Evolutionary conservation across 768 basidiomycete species (phyloP), one percentile per base, ranked within the genome.

Genomic region (Chalciporus sphaerocephalus): DNA sequence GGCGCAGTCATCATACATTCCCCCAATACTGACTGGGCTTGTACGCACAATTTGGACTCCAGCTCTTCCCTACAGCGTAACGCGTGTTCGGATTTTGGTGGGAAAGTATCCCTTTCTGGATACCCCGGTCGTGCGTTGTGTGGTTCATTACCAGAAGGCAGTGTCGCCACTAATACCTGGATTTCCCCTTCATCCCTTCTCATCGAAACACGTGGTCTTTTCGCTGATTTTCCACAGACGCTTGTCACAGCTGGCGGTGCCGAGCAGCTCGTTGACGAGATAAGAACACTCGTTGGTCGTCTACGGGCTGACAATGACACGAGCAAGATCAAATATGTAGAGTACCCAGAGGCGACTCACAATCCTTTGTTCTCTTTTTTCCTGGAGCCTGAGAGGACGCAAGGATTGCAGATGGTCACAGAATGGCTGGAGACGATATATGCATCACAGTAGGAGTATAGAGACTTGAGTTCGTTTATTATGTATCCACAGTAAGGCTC

Each of bases 381-480:
- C 47, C 55, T 55, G n/a, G 62, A 66, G 44, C 66, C 66, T 6
- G 66, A 66, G 45, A 53, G 56, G 40, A 52, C 58, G n/a, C 39
- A 61, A 28, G 55, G 54, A 5, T 36, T 61, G 16, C 39, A 38
- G 30, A 47, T 44, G 34, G 25, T 52, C 15, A 42, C 47, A n/a
- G 42, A 22, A 20, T 45, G 47, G 47, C 30, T 49, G 5, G 28
- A 4, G 12, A 23, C 23, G n/a, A 37, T 46, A 30, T 46, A 25
- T 30, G 18, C 32, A 17, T 15, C 10, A 13, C 5, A 28, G 28
- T 28, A 13, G 15, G 15, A 11, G n/a, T n/a, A n/a, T n/a, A n/a
- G n/a, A n/a, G n/a, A n/a, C n/a, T n/a, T n/a, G n/a, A n/a, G n/a
- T n/a, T n/a, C n/a, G n/a, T n/a, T n/a, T n/a, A n/a, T n/a, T n/a